phyloP scores from a whole-genome alignment of 805 yeast species.

The Wickerhamiella vanderwaltii region DNA sequence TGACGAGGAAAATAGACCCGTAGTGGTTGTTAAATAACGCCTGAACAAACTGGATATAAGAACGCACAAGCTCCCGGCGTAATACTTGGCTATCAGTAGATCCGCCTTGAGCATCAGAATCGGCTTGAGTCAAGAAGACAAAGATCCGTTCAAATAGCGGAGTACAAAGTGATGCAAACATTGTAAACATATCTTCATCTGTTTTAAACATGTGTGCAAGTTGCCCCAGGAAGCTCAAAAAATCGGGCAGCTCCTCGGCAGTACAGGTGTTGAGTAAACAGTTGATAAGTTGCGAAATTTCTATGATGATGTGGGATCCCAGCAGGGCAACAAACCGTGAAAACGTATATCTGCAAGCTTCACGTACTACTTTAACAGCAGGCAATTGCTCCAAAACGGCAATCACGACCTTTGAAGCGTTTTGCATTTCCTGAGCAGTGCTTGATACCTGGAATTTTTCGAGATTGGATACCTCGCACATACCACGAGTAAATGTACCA shows the following conservation, averaged over 20 bases:
- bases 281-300: conserved; percentile 59
- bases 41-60: conserved; percentile 57
- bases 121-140: conserved; percentile 35
- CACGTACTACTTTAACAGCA: conserved; percentile 58
- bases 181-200: conserved; percentile 55
- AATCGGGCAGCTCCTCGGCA: conserved; percentile 60
- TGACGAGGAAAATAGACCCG: conserved; percentile 62
- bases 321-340: conserved; percentile 75
- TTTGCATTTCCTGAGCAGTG: conserved; percentile 42
- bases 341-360: conserved; percentile 75
- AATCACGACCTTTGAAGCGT: conserved; percentile 68
- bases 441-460: conserved; percentile 27
- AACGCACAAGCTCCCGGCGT: conserved; percentile 40
- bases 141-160: conserved; percentile 64
- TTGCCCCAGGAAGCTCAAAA: conserved; percentile 78
- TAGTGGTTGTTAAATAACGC: conserved; percentile 64
- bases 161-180: conserved; percentile 58
- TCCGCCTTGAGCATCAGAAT: conserved; percentile 31
- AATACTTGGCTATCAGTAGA: conserved; percentile 49
- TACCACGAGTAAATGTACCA: conserved; percentile 82
- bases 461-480: conserved; percentile 35
- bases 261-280: conserved; percentile 48
- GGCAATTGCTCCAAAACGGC: conserved; percentile 71
- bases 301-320: conserved; percentile 38
- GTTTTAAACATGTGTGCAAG: conserved; percentile 63